Evolutionary conservation across 371 early-diverging fungal genomes (phyloP).

Genomic region (Phascolomyces articulosus): DNA sequence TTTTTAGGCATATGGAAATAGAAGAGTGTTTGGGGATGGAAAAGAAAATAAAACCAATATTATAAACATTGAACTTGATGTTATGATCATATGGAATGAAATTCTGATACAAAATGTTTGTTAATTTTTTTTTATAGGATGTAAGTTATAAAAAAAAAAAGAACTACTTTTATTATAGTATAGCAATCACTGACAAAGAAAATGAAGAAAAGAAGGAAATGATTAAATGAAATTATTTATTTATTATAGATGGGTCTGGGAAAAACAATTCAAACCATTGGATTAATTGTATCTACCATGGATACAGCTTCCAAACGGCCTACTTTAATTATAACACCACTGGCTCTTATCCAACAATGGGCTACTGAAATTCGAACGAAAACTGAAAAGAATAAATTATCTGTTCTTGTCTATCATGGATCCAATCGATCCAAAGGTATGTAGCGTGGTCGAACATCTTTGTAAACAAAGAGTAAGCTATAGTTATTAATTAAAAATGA

Average conservation of each 20-base stretch:
- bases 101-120: no score
- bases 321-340: constrained; percentile 71
- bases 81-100: no score
- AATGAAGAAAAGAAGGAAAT: no score
- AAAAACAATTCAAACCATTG: constrained; percentile 88
- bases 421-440: constrained; percentile 38
- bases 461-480: no score
- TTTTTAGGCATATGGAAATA: no score
- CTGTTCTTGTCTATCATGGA: constrained; percentile 68
- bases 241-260: constrained; percentile 79
- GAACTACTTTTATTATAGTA: no score
- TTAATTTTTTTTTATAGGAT: constrained; percentile 23
- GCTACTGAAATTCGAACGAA: constrained; percentile 61
- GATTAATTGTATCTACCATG: constrained; percentile 49
- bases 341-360: constrained; percentile 75
- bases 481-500: no score
- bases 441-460: no score
- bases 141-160: constrained; percentile 14
- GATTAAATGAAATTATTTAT: not conserved
- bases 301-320: constrained; percentile 29
- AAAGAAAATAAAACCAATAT: no score
- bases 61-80: no score
- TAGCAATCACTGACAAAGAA: no score
- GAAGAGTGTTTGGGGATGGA: no score
- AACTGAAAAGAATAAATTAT: constrained; percentile 44